Conservation (phyloP, 106 monocot species). For the Triglochin maritima region DNA sequence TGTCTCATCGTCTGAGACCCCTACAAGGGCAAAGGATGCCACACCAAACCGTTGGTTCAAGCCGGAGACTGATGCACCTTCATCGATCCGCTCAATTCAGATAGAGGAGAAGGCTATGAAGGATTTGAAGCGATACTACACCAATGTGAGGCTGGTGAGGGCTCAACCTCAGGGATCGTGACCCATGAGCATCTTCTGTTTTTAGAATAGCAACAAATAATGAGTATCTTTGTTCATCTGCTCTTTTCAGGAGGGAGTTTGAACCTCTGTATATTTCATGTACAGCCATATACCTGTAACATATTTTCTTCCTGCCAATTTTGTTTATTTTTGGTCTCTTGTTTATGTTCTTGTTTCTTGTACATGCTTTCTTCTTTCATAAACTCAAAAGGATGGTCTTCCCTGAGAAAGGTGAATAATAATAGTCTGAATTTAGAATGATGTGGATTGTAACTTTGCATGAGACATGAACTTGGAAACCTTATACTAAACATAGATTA, state of each 20-base stretch:
- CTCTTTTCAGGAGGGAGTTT: not conserved
- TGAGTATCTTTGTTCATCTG: not conserved
- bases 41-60: conserved; percentile 85
- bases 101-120: conserved; percentile 96
- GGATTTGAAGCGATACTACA: conserved; percentile 87
- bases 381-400: no score
- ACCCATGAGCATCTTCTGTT: not conserved
- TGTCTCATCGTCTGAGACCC: conserved; percentile 31
- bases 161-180: conserved; percentile 21
- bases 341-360: not conserved
- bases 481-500: no score
- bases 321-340: not conserved
- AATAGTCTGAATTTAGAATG: no score
- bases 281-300: not conserved
- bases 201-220: not conserved
- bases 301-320: not conserved
- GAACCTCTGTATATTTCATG: not conserved
- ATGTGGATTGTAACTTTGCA: no score
- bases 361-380: not conserved
- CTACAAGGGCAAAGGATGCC: conserved; percentile 23
- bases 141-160: conserved; percentile 70
- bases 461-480: no score
- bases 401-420: no score
- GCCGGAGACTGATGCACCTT: conserved; percentile 78
- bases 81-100: conserved; percentile 88